Conservation (phyloP, 75 land plant species). For the Pinus taeda region DNA sequence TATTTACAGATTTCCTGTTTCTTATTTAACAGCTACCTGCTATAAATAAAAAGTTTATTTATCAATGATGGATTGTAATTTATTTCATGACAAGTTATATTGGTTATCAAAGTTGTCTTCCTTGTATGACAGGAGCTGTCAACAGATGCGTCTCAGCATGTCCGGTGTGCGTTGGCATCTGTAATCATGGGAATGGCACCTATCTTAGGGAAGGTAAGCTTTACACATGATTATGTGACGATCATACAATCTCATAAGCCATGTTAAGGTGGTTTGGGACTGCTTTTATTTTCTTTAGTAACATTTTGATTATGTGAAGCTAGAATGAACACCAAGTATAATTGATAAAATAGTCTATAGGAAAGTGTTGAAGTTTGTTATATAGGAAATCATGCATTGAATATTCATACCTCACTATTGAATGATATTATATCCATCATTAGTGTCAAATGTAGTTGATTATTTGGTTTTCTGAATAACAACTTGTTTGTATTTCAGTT, state of each 20-base stretch:
- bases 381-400: background rate
- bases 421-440: background rate
- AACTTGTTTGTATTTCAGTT: background rate
- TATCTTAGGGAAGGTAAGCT: constrained; percentile 45
- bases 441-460: background rate
- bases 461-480: background rate
- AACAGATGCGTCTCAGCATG: constrained; percentile 64
- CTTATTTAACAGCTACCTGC: background rate
- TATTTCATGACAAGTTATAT: background rate
- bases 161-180: constrained; percentile 63
- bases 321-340: background rate
- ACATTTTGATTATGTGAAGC: background rate
- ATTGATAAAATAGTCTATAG: too few relatives aligned
- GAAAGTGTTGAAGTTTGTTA: background rate
- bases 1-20: background rate
- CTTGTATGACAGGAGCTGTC: constrained; percentile 40
- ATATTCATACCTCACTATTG: background rate
- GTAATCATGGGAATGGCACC: constrained; percentile 76
- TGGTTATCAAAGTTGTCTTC: background rate
- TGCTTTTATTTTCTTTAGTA: background rate
- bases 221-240: background rate
- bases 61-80: background rate
- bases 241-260: background rate
- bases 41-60: background rate
- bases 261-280: background rate